phyloP scores from a whole-genome alignment of 768 basidiomycete genomes.

The Suillus variegatus region DNA sequence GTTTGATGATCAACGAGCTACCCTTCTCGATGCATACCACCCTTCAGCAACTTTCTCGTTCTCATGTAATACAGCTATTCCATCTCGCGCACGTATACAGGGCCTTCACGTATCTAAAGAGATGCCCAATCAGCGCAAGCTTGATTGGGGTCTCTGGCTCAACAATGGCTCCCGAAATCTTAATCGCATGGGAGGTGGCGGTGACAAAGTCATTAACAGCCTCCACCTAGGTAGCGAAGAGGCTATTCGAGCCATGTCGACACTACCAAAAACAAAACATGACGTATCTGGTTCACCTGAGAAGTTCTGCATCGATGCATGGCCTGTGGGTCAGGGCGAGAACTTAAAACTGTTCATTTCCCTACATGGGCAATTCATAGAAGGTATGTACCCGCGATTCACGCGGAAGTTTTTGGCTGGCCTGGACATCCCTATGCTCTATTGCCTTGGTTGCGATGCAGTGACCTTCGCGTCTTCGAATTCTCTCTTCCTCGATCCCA shows the following conservation, averaged over 20 bases:
- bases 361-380: conserved; percentile 89
- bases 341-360: conserved; percentile 60
- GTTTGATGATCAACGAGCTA: conserved; percentile 76
- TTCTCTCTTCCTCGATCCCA: conserved; percentile 1
- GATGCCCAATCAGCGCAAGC: conserved; percentile 80
- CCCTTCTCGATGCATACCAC: conserved; percentile 74
- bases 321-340: conserved; percentile 69
- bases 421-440: background rate
- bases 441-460: conserved; percentile 5
- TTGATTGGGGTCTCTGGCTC: conserved; percentile 79
- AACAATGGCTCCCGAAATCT: conserved; percentile 73
- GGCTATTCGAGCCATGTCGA: conserved; percentile 57
- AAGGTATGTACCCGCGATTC: conserved; percentile 58
- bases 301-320: conserved; percentile 87
- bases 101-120: conserved; percentile 62
- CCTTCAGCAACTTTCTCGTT: conserved; percentile 90
- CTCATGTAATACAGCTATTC: conserved; percentile 82
- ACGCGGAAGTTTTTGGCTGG: conserved; percentile 2
- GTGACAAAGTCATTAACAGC: conserved; percentile 63
- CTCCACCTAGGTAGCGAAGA: conserved; percentile 73
- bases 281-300: conserved; percentile 76
- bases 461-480: conserved; percentile 1
- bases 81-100: conserved; percentile 72
- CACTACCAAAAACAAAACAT: conserved; percentile 79
- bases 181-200: conserved; percentile 58